A percentile compares a stretch with the other conserved stretches of the same genome.
Evolutionary conservation across 78 protist genomes (phyloP).

Genomic region (Polysphondylium violaceum): DNA sequence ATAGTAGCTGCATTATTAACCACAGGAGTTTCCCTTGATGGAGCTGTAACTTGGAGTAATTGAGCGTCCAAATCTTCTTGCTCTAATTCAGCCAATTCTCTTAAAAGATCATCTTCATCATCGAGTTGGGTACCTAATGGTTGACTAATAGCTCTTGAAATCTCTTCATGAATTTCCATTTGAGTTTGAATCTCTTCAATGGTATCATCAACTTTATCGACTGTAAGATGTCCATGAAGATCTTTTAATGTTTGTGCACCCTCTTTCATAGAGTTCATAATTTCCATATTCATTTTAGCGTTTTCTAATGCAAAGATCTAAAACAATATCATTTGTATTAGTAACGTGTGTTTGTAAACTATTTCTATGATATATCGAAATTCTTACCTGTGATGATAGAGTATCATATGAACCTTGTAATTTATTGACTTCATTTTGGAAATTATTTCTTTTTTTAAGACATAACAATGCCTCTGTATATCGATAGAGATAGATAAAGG

Average conservation of each 20-base stretch:
- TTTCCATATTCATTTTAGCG: constrained; percentile 62
- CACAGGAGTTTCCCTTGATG: constrained; percentile 25
- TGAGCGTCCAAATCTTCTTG: constrained; percentile 68
- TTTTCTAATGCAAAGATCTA: constrained; percentile 67
- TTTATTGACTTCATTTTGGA: constrained; percentile 42
- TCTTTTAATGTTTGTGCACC: constrained; percentile 43
- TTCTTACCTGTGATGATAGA: constrained; percentile 20
- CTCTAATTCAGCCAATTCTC: constrained; percentile 53
- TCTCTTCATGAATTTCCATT: constrained; percentile 63
- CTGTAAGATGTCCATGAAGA: constrained; percentile 36
- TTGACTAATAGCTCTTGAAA: constrained; percentile 51
- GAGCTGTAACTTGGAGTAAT: constrained; percentile 46
- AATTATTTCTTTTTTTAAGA: constrained; percentile 50
- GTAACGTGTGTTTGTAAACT: too few relatives aligned
- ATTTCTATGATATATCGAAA: too few relatives aligned
- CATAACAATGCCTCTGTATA: constrained; percentile 57
- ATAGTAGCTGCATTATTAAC: not conserved
- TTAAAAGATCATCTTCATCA: constrained; percentile 48
- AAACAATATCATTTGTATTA: too few relatives aligned
- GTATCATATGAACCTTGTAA: constrained; percentile 64
- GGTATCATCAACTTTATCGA: constrained; percentile 54
- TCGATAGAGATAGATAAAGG: not conserved
- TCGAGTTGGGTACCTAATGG: constrained; percentile 51
- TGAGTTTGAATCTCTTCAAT: constrained; percentile 50
- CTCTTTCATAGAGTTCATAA: constrained; percentile 38